A percentile compares a stretch with the other conserved stretches of the same genome.
These are phyloP conservation scores for Phyllostachys edulis DNA, from an alignment of 176 grass and related monocot species.

Conservation along the genomic window DNA sequence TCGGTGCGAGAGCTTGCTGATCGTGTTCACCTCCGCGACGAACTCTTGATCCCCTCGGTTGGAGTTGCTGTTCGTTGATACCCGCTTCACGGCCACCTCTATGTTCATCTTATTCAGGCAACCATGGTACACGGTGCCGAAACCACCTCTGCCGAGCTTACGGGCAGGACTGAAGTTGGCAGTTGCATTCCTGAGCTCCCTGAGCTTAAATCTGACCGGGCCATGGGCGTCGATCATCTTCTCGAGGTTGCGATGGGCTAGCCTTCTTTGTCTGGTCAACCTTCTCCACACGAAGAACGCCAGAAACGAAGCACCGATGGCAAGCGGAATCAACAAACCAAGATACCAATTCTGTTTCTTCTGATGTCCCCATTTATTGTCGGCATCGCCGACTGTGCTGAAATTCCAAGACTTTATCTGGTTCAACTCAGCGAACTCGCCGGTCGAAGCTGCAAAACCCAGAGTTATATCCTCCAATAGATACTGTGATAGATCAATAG, in stretches of 20 bases:
- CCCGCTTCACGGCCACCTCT: constrained; percentile 53
- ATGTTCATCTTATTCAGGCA: constrained; percentile 16
- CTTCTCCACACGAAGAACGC: constrained; percentile 17
- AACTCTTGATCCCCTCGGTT: constrained; percentile 49
- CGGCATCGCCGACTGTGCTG: not conserved
- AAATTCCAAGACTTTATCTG: constrained; percentile 16
- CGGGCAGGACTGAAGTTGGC: constrained; percentile 30
- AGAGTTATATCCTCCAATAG: not conserved
- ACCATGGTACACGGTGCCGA: constrained; percentile 51
- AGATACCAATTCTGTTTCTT: not conserved
- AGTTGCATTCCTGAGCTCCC: constrained; percentile 41
- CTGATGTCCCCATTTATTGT: not conserved
- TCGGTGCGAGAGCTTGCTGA: constrained; percentile 67
- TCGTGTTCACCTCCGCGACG: constrained; percentile 59
- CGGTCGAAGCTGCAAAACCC: constrained; percentile 3
- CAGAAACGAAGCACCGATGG: not conserved
- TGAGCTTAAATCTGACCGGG: constrained; percentile 36
- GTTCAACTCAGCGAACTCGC: not conserved
- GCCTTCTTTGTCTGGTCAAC: constrained; percentile 5
- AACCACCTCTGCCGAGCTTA: constrained; percentile 48
- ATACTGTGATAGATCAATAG: not conserved
- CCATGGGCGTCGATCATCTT: constrained; percentile 46
- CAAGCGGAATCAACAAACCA: not conserved
- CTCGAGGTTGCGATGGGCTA: constrained; percentile 49
- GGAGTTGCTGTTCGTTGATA: constrained; percentile 7